Base-by-base conservation (phyloP, 768 basidiomycete genomes). In the Trametopsis cervina region DNA sequence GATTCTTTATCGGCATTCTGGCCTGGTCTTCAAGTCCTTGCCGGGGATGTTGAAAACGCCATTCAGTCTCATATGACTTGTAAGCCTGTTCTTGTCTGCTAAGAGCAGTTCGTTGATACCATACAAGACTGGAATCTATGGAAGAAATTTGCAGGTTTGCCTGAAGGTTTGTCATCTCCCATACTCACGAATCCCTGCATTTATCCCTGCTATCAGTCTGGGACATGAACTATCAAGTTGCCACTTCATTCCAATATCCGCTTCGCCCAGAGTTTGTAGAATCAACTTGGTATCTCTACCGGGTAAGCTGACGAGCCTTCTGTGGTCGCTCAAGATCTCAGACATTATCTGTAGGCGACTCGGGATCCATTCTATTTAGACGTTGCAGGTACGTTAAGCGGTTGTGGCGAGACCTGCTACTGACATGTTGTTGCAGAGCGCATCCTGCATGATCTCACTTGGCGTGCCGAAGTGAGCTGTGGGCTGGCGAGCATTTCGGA, bases 1-100 rank as follows among this genome's bases (percentile, higher is more conserved):
- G 96, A 99, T 63, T 96, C 92, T 2, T 69, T 99, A 13, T 90
- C 92, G 2, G 93, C 96, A 1, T 99, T 98, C 64, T 92, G 94
- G 82, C 91, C 95, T n/a, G 96, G 94, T 18, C 71, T 97, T 13
- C 95, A 96, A 66, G 87, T 93, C 9, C 67, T 91, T 11, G 81
- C 82, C 3, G 89, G 88, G 17, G 89, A 96, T 68, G 61, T 96
- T 27, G 82, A 89, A 62, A 91, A 78, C 62, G 95, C 94, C 15
- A 89, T 96, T 57, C 89, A 89, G 58, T 75, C 87, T n/a, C 95
- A 98, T 66, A 66, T 95, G 58, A 76, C 83, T 41, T 96, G 90
- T 90, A 54, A 58, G 83, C 17, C 5, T 15, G 17, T 40, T 15
- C 4, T 38, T 18, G 13, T 13, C 26, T 12, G n/a, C 29, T 41